phyloP scores from a whole-genome alignment of 768 basidiomycete species.

The Termitomyces sp. region DNA sequence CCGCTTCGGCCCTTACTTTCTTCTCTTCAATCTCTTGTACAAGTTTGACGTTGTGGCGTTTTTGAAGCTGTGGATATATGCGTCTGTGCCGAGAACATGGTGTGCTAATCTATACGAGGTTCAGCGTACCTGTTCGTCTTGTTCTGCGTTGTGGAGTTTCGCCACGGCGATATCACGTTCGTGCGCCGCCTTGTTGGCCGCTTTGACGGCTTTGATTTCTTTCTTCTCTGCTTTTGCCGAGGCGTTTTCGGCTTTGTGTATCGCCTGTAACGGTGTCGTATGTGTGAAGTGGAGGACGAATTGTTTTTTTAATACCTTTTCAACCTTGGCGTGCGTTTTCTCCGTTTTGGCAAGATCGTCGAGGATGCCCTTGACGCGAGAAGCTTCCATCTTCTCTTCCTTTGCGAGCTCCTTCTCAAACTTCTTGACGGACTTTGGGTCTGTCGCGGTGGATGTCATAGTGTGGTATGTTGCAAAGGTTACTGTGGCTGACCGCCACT shows the following conservation, averaged over 20 bases:
- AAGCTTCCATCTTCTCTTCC: slow-evolving; percentile 11
- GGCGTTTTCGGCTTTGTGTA: slow-evolving; percentile 9
- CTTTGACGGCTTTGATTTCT: slow-evolving; percentile 46
- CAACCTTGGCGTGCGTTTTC: slow-evolving; percentile 8
- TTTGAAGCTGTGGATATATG: slow-evolving; percentile 1
- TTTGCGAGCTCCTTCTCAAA: slow-evolving; percentile 12
- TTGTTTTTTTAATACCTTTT: slow-evolving; percentile 1
- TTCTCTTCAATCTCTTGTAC: neutral
- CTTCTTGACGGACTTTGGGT: slow-evolving; percentile 6
- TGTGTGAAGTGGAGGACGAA: neutral
- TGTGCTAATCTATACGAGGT: too few species aligned
- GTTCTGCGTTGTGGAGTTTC: slow-evolving; percentile 35
- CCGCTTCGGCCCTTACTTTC: neutral
- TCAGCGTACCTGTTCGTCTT: slow-evolving; percentile 34
- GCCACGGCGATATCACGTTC: slow-evolving; percentile 45
- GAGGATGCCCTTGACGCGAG: slow-evolving; percentile 7
- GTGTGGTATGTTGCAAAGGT: too few species aligned
- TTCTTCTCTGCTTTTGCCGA: slow-evolving; percentile 38
- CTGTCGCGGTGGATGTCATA: neutral
- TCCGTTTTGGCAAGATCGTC: slow-evolving; percentile 11
- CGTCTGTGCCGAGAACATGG: too few species aligned
- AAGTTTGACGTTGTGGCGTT: slow-evolving; percentile 7
- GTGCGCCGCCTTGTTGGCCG: slow-evolving; percentile 48
- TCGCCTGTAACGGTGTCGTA: neutral
- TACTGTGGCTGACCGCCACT: too few species aligned